phyloP scores from a whole-genome alignment of 2,329 filamentous ascomycete genomes.

The Fusarium robinianum region DNA sequence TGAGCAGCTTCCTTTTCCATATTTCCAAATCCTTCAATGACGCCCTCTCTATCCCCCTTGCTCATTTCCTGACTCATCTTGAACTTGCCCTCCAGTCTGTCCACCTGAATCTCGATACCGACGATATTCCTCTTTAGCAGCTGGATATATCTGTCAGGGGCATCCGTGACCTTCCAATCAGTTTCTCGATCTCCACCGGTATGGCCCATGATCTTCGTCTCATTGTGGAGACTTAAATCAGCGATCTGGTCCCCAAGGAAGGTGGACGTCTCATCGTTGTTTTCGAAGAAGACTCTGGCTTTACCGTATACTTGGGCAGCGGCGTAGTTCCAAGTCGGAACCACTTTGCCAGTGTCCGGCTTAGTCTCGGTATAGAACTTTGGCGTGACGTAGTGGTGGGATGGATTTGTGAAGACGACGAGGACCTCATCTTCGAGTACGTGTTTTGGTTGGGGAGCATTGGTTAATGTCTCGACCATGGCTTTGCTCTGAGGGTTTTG shows the following conservation, averaged over 20 bases:
- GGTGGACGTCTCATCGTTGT: constrained; percentile 45
- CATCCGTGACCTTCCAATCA: constrained; percentile 60
- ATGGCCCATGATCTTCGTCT: constrained; percentile 61
- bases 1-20: no score
- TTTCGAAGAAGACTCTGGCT: constrained; percentile 57
- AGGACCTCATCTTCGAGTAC: constrained; percentile 58
- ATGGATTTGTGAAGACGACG: constrained; percentile 61
- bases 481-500: constrained; percentile 66
- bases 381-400: constrained; percentile 67
- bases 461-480: constrained; percentile 52
- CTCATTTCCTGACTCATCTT: constrained; percentile 68
- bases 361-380: constrained; percentile 69
- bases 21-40: constrained; percentile 62
- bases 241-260: constrained; percentile 55
- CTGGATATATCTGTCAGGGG: constrained; percentile 58
- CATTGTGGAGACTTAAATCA: constrained; percentile 55
- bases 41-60: constrained; percentile 57
- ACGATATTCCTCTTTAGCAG: constrained; percentile 62
- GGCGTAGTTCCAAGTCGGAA: constrained; percentile 70
- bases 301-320: constrained; percentile 65
- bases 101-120: constrained; percentile 62
- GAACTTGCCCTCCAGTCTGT: constrained; percentile 61
- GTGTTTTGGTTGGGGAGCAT: constrained; percentile 9
- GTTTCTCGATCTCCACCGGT: constrained; percentile 41
- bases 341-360: constrained; percentile 63